These are phyloP conservation scores for Luffa acutangula DNA, from an alignment of 306 rosid species.

Conservation along the genomic window DNA sequence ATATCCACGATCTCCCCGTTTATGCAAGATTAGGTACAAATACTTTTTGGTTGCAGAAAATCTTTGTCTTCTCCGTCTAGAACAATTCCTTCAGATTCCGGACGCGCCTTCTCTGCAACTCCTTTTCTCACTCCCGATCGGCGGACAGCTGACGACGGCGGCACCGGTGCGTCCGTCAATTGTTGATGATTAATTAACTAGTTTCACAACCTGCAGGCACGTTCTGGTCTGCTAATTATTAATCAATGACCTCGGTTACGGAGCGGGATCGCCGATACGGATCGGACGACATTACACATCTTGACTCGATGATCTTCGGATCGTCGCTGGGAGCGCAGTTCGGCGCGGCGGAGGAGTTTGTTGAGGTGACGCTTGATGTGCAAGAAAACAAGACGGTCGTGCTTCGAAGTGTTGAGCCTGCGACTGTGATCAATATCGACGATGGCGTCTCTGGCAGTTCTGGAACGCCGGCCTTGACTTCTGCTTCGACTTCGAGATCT, in stretches of 20 bases:
- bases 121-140: neutral
- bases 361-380: slow-evolving; percentile 84
- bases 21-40: neutral
- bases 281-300: slow-evolving; percentile 53
- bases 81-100: neutral
- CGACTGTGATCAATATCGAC: slow-evolving; percentile 39
- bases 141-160: neutral
- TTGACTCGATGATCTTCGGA: slow-evolving; percentile 27
- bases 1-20: neutral
- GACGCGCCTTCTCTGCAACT: neutral
- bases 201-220: slow-evolving; percentile 3
- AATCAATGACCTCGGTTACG: slow-evolving; percentile 35
- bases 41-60: neutral
- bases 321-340: slow-evolving; percentile 65
- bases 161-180: neutral
- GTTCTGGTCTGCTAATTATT: neutral
- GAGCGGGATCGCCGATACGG: slow-evolving; percentile 72
- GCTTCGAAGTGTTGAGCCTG: slow-evolving; percentile 92
- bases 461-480: slow-evolving; percentile 29
- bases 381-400: slow-evolving; percentile 82
- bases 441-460: slow-evolving; percentile 12
- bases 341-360: slow-evolving; percentile 60
- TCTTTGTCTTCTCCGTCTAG: neutral
- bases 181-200: neutral
- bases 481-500: slow-evolving; percentile 40